Evolutionary conservation across 1,139 yeast genomes (phyloP).

Genomic region (Torulaspora pretoriensis): DNA sequence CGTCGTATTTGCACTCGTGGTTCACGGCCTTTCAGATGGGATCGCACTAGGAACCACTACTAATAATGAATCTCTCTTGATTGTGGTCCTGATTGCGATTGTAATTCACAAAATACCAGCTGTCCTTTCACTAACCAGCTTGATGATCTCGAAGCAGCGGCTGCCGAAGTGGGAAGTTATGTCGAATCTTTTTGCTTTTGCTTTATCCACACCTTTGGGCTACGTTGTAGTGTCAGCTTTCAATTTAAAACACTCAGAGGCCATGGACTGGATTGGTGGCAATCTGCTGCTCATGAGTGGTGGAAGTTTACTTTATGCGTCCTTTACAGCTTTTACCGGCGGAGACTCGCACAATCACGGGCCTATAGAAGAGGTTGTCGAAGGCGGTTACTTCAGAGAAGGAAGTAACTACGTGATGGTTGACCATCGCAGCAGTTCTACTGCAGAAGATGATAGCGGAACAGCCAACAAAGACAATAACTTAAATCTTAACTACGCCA

Average conservation of each 20-base stretch:
- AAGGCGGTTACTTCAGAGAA: conserved; percentile 9
- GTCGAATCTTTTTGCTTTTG: conserved; percentile 33
- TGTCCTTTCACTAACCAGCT: conserved; percentile 49
- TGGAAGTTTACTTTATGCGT: conserved; percentile 36
- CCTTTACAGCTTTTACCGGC: conserved; percentile 32
- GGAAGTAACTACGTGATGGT: conserved; percentile 7
- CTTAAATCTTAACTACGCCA: neutral
- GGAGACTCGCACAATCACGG: conserved; percentile 16
- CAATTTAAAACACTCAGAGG: conserved; percentile 25
- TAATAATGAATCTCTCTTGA: conserved; percentile 42
- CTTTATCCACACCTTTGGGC: conserved; percentile 35
- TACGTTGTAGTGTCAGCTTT: conserved; percentile 28
- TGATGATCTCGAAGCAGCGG: conserved; percentile 35
- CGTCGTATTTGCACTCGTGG: conserved; percentile 51
- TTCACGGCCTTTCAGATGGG: conserved; percentile 63
- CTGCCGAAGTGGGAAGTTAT: conserved; percentile 30
- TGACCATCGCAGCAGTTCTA: neutral
- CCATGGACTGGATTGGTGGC: conserved; percentile 33
- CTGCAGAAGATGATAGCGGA: neutral
- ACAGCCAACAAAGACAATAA: conserved; percentile 2
- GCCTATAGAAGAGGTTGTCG: conserved; percentile 4
- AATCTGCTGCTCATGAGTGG: conserved; percentile 35
- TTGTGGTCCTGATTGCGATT: conserved; percentile 49
- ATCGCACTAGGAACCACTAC: conserved; percentile 57
- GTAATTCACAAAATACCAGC: conserved; percentile 64